Evolutionary conservation across 768 basidiomycete genomes (phyloP), one percentile per base, ranked within the genome.

Genomic region (Dentipellis sp.): DNA sequence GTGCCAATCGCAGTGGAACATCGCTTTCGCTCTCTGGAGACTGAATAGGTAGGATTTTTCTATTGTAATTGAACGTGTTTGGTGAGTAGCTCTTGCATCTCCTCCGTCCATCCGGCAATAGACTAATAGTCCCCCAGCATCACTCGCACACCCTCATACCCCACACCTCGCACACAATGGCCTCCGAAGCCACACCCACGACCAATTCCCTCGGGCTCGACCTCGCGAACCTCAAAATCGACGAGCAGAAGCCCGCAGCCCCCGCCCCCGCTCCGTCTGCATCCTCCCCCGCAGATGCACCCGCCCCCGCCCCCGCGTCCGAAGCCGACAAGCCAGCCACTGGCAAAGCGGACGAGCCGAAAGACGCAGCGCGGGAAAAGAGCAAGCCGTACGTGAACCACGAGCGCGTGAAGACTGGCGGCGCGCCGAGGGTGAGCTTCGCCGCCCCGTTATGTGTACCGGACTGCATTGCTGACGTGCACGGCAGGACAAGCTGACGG

Each of bases 351-450:
- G 54, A 66, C 56, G 58, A 64, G 12, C 36, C 19, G 2, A 56
- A 53, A 36, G 56, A 72, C 69, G 65, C 76, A 17, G 53, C 19
- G 14, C 5, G 50, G 56, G 56, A 81, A 64, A 82, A 82, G 72
- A 83, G 80, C 70, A 81, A 78, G 59, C 86, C 86, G 2, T 92
- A 92, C 74, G 75, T 88, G 48, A 91, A 91, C 69, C 83, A 78
- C 8, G 88, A 91, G 64, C 86, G 89, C 69, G 84, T 91, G 72
- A 89, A 81, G 72, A 91, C 90, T 9, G 88, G 89, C 12, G 90
- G 88, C 14, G 63, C 76, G 22, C 84, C 86, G 61, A 79, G 86
- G 66, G 90, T 90, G 68, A 56, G 75, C 69, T 22, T 53, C 54
- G 47, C 52, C 57, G n/a, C n/a, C 53, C 22, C 36, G 14, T 37